A percentile compares a stretch with the other conserved stretches of the same genome.
phyloP scores from a whole-genome alignment of 176 grass and related monocot species.

The Aechmea fasciata region DNA sequence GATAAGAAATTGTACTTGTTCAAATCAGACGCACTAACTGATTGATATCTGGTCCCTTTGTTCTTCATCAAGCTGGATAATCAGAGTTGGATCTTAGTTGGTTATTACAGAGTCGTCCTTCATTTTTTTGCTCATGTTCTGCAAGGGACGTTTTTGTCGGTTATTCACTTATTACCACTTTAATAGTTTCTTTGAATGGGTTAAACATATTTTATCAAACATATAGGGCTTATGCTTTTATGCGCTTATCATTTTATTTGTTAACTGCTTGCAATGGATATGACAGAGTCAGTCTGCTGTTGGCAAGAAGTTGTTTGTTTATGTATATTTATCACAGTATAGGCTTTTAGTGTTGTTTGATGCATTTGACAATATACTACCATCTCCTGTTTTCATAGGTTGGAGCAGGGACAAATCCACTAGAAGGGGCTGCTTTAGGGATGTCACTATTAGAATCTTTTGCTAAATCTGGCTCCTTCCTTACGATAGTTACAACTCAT shows the following conservation, averaged over 20 bases:
- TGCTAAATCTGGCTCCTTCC: constrained; percentile 55
- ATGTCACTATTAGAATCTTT: constrained; percentile 79
- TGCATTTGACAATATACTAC: neutral
- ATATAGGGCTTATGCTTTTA: neutral
- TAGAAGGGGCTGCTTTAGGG: constrained; percentile 75
- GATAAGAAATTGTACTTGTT: too few relatives aligned
- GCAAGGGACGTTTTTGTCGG: neutral
- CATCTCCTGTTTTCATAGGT: constrained; percentile 28
- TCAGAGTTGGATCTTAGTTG: too few relatives aligned
- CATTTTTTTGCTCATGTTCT: too few relatives aligned
- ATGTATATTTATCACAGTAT: neutral
- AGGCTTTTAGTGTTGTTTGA: neutral
- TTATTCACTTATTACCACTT: neutral
- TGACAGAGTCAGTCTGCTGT: neutral
- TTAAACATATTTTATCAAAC: neutral
- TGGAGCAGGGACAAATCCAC: constrained; percentile 82
- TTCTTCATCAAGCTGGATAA: too few relatives aligned
- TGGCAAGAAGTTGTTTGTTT: neutral
- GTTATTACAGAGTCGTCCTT: too few relatives aligned
- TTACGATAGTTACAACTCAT: constrained; percentile 69
- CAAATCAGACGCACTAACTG: too few relatives aligned
- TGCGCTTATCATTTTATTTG: neutral
- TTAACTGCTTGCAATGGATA: neutral
- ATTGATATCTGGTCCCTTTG: too few relatives aligned
- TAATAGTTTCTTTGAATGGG: neutral